Conservation (phyloP, 2,329 filamentous ascomycete species). For the Alternaria consortialis region DNA sequence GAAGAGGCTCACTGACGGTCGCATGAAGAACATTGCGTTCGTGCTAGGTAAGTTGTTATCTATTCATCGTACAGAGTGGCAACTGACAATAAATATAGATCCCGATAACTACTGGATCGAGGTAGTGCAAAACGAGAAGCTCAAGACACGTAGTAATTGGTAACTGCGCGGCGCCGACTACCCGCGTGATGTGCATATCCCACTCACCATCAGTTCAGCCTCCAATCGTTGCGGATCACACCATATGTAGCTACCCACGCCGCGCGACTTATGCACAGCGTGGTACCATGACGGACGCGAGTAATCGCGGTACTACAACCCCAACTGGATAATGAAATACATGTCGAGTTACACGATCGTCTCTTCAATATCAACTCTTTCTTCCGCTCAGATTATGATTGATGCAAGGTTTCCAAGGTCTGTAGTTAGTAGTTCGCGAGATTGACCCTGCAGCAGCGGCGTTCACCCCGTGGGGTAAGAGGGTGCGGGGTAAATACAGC, state of each 20-base stretch:
- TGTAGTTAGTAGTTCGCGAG: background rate
- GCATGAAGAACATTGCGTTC: conserved; percentile 94
- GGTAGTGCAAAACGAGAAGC: conserved; percentile 78
- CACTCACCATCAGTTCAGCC: conserved; percentile 18
- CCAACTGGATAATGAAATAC: background rate
- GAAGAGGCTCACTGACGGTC: conserved; percentile 90
- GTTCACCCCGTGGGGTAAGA: conserved; percentile 34
- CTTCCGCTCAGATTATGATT: background rate
- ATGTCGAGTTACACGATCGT: background rate
- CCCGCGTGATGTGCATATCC: conserved; percentile 21
- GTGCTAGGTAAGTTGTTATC: conserved; percentile 65
- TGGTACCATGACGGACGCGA: conserved; percentile 1
- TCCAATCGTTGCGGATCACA: conserved; percentile 26
- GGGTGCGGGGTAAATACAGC: conserved; percentile 44
- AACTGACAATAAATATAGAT: conserved; percentile 42
- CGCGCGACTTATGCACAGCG: conserved; percentile 9
- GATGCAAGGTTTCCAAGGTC: background rate
- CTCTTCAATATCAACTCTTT: background rate
- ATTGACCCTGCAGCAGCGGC: conserved; percentile 5
- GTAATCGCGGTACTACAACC: background rate
- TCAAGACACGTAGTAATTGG: conserved; percentile 58
- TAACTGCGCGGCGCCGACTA: conserved; percentile 31
- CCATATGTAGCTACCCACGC: conserved; percentile 11
- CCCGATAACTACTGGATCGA: conserved; percentile 88
- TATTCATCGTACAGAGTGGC: background rate